Evolutionary conservation across 2,329 filamentous ascomycete species (phyloP), one percentile per base, ranked within the genome.

Genomic region (Pestalotiopsis sp.): DNA sequence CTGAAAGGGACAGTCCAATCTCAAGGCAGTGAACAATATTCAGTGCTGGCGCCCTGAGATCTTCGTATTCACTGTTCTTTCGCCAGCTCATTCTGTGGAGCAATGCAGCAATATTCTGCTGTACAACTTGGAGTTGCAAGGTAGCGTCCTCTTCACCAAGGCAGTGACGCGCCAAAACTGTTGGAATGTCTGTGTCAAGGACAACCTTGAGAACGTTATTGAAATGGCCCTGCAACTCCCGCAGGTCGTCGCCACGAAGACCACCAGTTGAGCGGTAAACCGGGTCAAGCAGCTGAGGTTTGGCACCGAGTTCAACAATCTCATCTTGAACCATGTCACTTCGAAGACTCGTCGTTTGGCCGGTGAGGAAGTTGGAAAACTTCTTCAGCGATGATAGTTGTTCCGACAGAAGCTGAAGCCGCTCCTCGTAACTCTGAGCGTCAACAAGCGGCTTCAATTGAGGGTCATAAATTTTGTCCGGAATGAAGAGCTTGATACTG

Each of bases 401-500:
- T 5, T 81, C 76, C 13, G 83, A 78, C 1, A 97, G 80, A 11
- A 85, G 82, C 3, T 77, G 72, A 61, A 88, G 86, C 52, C 92
- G 84, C 68, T 90, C 83, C 58, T 84, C 77, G 66, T 86, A 84
- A 66, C 86, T 88, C 58, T 86, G 82, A 23, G 89, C 87, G 73
- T 94, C 91, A 20, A 97, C 87, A 65, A 87, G 83, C 4, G 88
- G 87, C 65, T 87, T 84, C 68, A 91, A 83, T 69, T 91, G 88
- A 1, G 96, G 96, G 78, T 99, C 96, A 74, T 95, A 96, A 3
- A 92, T 87, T 72, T 91, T 91, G 78, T 97, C 92, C 0, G 97
- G 95, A 2, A 98, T 90, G 76, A 95, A 98, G 2, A 98, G 85
- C 70, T 88, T 88, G 62, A 98, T 84, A 52, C 91, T 88, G 17